Percentiles rank a stretch among this genome's conserved stretches.
These are phyloP conservation scores for Heterobasidion parviporum DNA, from an alignment of 1,284 basidiomycete species.

Conservation along the genomic window DNA sequence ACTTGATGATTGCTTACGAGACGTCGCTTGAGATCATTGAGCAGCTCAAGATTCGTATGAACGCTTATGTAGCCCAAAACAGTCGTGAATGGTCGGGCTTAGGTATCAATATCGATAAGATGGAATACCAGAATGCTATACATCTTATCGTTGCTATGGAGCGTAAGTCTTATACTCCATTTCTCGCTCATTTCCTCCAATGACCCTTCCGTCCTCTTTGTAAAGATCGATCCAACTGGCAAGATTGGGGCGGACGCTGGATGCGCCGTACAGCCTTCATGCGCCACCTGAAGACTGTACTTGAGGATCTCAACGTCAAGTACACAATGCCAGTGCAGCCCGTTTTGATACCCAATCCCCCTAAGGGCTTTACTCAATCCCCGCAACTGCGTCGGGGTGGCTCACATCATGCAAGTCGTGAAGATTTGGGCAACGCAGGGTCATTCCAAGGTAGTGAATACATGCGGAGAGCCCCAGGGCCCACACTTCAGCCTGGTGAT, in stretches of 20 bases:
- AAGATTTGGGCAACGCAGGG: slow-evolving; percentile 18
- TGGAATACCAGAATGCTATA: slow-evolving; percentile 71
- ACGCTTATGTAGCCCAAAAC: slow-evolving; percentile 56
- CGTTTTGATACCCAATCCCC: slow-evolving; percentile 39
- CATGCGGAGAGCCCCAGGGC: background rate
- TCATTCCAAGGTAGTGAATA: slow-evolving; percentile 15
- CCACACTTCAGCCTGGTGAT: background rate
- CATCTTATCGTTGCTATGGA: slow-evolving; percentile 66
- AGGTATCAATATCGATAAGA: slow-evolving; percentile 61
- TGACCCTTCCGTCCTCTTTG: background rate
- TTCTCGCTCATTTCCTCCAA: background rate
- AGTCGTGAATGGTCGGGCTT: slow-evolving; percentile 67
- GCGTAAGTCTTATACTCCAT: slow-evolving; percentile 40
- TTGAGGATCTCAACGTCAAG: slow-evolving; percentile 65
- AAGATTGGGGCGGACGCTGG: slow-evolving; percentile 82
- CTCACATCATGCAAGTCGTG: slow-evolving; percentile 2
- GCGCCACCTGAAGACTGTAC: slow-evolving; percentile 57
- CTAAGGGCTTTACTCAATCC: slow-evolving; percentile 8
- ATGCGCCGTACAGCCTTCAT: slow-evolving; percentile 62
- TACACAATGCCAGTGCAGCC: slow-evolving; percentile 71
- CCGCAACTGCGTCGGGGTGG: slow-evolving; percentile 3
- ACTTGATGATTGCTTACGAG: slow-evolving; percentile 53
- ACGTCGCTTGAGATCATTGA: slow-evolving; percentile 66
- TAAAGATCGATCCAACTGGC: slow-evolving; percentile 74
- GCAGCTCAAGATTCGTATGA: slow-evolving; percentile 50